Base-by-base conservation (phyloP, 805 yeast genomes). In the Zygoascus biomembranicola region DNA sequence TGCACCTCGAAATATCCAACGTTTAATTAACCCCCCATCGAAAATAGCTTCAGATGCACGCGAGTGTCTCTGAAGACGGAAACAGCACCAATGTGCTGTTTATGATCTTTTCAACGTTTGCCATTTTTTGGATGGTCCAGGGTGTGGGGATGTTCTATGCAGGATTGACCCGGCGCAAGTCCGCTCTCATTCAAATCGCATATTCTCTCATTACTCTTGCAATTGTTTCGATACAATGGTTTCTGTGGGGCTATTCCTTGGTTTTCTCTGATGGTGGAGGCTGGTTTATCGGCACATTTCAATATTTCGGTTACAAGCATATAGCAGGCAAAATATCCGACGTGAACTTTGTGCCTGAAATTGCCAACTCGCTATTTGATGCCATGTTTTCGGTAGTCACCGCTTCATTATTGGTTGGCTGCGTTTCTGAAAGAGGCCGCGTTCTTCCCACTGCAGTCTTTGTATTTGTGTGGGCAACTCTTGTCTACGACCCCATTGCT, bases 401-500 rank as follows among this genome's bases (percentile, higher is more conserved):
- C 14, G 85, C 84, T 46, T 75, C 82, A 58, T 73, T 84, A 64
- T 77, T 82, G 80, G 77, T 82, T 26, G 87, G 88, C 59, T 86
- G 85, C 57, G 83, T 85, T 8, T 79, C 85, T 60, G 88, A 83
- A 63, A 74, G 90, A 63, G 90, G 87, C 16, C 71, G 87, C 60
- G 76, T 83, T 57, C 79, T 82, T 5, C 87, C 89, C 54, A 80
- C 82, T 79, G 77, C 82, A 78, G 76, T 83, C 43, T 84, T 84
- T 69, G 68, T 83, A 54, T 79, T 81, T 63, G 66, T 77, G 51
- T 84, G 88, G 87, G 76, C 83, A 67, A 82, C 88, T 2, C 76
- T 84, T 19, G 89, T 84, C 19, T 84, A 84, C 72, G 81, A 85
- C 63, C 88, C 89, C 32, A 75, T 77, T 63, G 88, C 88, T 31